These are phyloP conservation scores for Neofusicoccum parvum DNA, from an alignment of 2,329 filamentous ascomycete species.

Conservation along the genomic window DNA sequence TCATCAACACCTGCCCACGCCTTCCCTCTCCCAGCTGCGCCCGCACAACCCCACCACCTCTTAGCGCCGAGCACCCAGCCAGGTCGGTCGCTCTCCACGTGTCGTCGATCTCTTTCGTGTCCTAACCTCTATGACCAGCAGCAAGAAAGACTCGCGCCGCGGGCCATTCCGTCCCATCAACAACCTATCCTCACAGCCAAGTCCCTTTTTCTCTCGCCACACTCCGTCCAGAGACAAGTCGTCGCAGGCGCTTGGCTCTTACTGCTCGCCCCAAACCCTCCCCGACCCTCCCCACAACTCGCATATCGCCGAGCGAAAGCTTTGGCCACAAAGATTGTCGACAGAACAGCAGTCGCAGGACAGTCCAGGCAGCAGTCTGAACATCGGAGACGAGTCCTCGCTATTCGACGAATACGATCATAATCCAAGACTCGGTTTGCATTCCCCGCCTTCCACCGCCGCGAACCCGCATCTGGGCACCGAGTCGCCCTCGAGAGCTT, in stretches of 20 bases:
- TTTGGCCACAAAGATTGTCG: not conserved
- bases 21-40: not conserved
- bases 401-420: slow-evolving; percentile 35
- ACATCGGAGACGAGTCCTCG: slow-evolving; percentile 29
- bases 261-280: not conserved
- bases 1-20: slow-evolving; percentile 1
- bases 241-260: not conserved
- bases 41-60: not conserved
- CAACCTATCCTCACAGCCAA: slow-evolving; percentile 36
- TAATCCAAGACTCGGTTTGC: not conserved
- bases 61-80: slow-evolving; percentile 13
- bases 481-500: not conserved
- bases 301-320: not conserved
- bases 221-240: not conserved
- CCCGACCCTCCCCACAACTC: not conserved
- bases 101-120: not conserved
- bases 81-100: not conserved
- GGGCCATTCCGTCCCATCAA: slow-evolving; percentile 37
- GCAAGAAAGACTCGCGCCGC: slow-evolving; percentile 25
- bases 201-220: slow-evolving; percentile 30
- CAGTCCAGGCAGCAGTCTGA: slow-evolving; percentile 23
- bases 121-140: slow-evolving; percentile 12
- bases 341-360: not conserved
- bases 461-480: not conserved
- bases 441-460: not conserved